Conservation (phyloP, 345 rosid genomes). For the Dipteronia sinensis region DNA sequence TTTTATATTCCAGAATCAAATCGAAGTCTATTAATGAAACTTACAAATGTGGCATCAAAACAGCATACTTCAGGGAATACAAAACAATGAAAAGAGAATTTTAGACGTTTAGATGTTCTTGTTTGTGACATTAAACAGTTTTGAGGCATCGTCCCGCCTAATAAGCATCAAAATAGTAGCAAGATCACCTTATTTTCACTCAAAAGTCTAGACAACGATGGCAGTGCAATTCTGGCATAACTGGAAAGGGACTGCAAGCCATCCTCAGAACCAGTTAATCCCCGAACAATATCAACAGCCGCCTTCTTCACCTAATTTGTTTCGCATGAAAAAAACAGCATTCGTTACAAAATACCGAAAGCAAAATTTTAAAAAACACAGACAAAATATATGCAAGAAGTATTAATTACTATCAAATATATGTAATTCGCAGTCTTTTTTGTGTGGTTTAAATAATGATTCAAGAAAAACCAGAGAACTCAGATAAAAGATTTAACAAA, state of each 20-base stretch:
- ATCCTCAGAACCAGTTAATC: constrained; percentile 84
- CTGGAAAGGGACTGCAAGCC: constrained; percentile 66
- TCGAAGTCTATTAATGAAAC: background rate
- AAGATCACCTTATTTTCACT: constrained; percentile 64
- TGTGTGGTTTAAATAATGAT: background rate
- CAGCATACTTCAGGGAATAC: background rate
- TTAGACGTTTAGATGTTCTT: background rate
- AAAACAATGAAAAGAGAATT: background rate
- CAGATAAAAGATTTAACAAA: background rate
- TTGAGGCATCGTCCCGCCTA: background rate
- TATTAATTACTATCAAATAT: background rate
- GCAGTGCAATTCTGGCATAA: constrained; percentile 51
- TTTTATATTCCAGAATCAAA: background rate
- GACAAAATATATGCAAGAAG: background rate
- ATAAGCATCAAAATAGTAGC: background rate
- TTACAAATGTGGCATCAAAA: background rate
- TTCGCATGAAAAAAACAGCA: background rate
- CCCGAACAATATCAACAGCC: constrained; percentile 79
- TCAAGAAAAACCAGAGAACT: background rate
- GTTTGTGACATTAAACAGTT: background rate
- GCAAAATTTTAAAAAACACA: background rate
- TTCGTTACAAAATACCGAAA: background rate
- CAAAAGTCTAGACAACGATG: constrained; percentile 61
- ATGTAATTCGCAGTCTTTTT: background rate
- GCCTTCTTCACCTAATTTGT: constrained; percentile 73